Conservation (phyloP, 306 rosid genomes). For the Cajanus cajan region DNA sequence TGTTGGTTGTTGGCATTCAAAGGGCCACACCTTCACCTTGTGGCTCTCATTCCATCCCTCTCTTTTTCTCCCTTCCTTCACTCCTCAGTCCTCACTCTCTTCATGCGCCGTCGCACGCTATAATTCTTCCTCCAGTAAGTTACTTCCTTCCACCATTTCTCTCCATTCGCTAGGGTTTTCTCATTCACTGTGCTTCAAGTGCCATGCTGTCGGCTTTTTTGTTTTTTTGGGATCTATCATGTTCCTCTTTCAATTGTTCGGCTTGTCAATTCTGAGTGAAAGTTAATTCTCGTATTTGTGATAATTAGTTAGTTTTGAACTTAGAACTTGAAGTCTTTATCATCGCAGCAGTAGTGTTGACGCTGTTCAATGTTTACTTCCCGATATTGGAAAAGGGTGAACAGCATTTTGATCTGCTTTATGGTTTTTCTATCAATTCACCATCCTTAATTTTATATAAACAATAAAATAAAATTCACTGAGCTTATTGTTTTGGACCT, state of each 20-base stretch:
- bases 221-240: not conserved
- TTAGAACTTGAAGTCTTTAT: not conserved
- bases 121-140: slow-evolving; percentile 30
- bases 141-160: not conserved
- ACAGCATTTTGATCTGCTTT: not conserved
- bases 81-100: not conserved
- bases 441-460: not conserved
- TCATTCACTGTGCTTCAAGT: not conserved
- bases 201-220: not conserved
- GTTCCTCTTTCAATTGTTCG: slow-evolving; percentile 14
- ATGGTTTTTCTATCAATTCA: not conserved
- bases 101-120: not conserved
- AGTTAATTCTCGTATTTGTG: slow-evolving; percentile 1
- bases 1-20: slow-evolving; percentile 48
- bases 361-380: not conserved
- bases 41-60: slow-evolving; percentile 48
- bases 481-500: not conserved
- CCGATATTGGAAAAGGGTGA: not conserved
- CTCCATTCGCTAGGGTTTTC: not conserved
- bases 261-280: not conserved
- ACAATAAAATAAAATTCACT: not conserved
- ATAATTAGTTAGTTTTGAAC: slow-evolving; percentile 10
- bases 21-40: slow-evolving; percentile 61
- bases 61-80: not conserved
- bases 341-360: not conserved